Conservation (phyloP, 495 filamentous ascomycete species). For the Choiromyces venosus region DNA sequence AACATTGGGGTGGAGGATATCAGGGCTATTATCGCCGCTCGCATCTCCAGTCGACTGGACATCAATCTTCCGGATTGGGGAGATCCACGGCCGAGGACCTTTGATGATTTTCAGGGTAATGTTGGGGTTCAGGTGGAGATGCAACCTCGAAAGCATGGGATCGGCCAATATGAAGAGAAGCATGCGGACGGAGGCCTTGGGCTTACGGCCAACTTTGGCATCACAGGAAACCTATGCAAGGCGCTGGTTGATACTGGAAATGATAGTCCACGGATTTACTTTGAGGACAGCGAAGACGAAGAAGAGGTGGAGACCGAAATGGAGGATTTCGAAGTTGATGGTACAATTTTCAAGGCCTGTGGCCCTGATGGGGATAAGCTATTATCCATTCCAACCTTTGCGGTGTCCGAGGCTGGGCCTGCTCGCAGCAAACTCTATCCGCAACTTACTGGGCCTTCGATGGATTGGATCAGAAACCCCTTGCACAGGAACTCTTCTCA, state of each 20-base stretch:
- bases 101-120: not conserved
- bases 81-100: not conserved
- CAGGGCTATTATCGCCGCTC: not conserved
- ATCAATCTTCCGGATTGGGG: not conserved
- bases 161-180: not conserved
- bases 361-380: not conserved
- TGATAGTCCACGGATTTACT: not conserved
- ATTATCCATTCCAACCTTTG: not conserved
- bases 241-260: not conserved
- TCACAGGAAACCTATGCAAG: not conserved
- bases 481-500: slow-evolving; percentile 12
- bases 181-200: not conserved
- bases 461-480: slow-evolving; percentile 25
- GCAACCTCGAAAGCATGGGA: not conserved
- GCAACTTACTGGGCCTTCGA: slow-evolving; percentile 9
- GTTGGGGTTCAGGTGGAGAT: not conserved
- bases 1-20: not conserved
- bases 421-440: not conserved
- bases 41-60: not conserved
- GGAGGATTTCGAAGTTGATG: not conserved
- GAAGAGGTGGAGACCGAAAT: not conserved
- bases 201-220: too few species aligned
- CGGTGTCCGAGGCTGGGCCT: not conserved
- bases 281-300: not conserved
- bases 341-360: not conserved